Base-by-base conservation (phyloP, 169 alveolate species). In the Plasmodium relictum region DNA sequence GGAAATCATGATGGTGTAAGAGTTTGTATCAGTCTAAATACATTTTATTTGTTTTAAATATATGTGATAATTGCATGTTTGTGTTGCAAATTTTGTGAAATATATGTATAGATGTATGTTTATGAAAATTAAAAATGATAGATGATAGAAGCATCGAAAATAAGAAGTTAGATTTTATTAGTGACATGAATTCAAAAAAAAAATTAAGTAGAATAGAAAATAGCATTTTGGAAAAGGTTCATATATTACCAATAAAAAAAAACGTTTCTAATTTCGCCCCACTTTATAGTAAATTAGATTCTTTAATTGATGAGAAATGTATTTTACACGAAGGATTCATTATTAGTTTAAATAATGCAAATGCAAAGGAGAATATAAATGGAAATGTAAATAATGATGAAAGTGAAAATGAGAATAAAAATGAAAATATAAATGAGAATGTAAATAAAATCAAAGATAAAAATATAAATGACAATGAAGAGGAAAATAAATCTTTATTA, bases 321-420 rank as follows among this genome's bases (percentile, higher is more conserved):
- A 61, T 78, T 42, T 59, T 78, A 44, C 20, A 78, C 50, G 89
- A 78, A 65, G 89, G 89, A n/a, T 48, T 78, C 42, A 66, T 78
- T 63, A 78, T 78, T 48, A 56, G 20, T 6, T 22, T 58, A 26
- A 54, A 74, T 24, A 42, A 56, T 14, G 70, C 20, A 16, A 24
- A 31, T 37, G 62, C 26, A 62, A 24, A 2, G 6, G 3, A 31
- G 39, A 31, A 31, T 31, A 31, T 2, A 31, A 31, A 31, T 31
- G 39, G 3, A 31, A 31, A 31, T 3, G 3, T 31, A 31, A 31
- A 22, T 9, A 48, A 42, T 0, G 31, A 37, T 6, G 31, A 39
- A 42, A 54, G 18, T 6, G 39, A 44, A 62, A 26, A 22, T 31
- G 20, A 10, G 22, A 20, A 42, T 41, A 48, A 54, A 12, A 18